Conservation (phyloP, 768 basidiomycete species). For the Termitomyces sp. region DNA sequence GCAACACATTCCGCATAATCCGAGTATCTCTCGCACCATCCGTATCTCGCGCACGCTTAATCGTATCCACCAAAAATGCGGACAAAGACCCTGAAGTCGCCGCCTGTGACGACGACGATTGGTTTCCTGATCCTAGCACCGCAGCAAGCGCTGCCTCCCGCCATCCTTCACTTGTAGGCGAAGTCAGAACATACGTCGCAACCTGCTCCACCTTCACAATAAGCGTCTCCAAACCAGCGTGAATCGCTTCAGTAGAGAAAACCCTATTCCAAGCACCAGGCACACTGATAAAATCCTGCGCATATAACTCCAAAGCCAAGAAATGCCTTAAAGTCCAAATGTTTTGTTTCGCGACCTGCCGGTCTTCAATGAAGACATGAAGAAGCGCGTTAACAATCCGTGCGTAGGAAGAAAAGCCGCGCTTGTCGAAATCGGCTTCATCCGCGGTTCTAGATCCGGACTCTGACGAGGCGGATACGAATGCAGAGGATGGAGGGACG, state of each 20-base stretch:
- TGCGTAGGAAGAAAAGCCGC: slow-evolving; percentile 59
- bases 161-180: slow-evolving; percentile 36
- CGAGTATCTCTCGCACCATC: slow-evolving; percentile 53
- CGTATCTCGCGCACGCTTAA: slow-evolving; percentile 22
- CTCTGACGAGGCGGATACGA: slow-evolving; percentile 7
- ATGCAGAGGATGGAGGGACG: slow-evolving; percentile 36
- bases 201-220: slow-evolving; percentile 43
- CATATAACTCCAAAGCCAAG: slow-evolving; percentile 54
- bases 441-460: not conserved
- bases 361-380: slow-evolving; percentile 48
- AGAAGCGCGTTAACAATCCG: slow-evolving; percentile 55
- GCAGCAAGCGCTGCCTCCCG: slow-evolving; percentile 34
- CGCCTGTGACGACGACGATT: slow-evolving; percentile 2
- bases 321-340: slow-evolving; percentile 69
- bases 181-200: slow-evolving; percentile 58
- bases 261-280: slow-evolving; percentile 43
- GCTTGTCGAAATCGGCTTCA: slow-evolving; percentile 29
- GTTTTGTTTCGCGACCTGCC: slow-evolving; percentile 51
- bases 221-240: slow-evolving; percentile 31
- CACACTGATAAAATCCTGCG: slow-evolving; percentile 53
- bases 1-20: slow-evolving; percentile 55
- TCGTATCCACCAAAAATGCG: slow-evolving; percentile 22
- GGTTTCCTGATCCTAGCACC: slow-evolving; percentile 18
- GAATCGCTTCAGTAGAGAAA: slow-evolving; percentile 34
- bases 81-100: slow-evolving; percentile 17